Evolutionary conservation across 129 eudicot genomes (phyloP).

Genomic region (Arctium minus): DNA sequence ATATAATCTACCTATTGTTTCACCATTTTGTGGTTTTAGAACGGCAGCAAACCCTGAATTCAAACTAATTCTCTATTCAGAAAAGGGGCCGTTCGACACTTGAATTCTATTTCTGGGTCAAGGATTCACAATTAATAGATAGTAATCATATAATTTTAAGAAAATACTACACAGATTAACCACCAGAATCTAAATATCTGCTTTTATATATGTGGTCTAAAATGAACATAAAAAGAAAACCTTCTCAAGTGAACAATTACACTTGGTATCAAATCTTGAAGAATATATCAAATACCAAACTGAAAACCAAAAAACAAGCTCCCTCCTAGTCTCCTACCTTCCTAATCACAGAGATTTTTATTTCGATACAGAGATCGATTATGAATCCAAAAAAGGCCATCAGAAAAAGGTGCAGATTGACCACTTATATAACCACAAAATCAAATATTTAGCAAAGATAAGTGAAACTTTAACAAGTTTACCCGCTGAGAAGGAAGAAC

Average conservation of each 20-base stretch:
- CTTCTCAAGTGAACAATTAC: not conserved
- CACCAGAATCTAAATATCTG: not conserved
- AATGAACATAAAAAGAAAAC: not conserved
- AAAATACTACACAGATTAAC: not conserved
- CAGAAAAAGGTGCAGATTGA: not conserved
- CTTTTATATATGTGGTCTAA: not conserved
- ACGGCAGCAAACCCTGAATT: not conserved
- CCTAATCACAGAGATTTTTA: too few relatives aligned
- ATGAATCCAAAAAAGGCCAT: too few relatives aligned
- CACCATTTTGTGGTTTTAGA: not conserved
- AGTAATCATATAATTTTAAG: not conserved
- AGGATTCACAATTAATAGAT: not conserved
- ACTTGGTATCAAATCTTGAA: not conserved
- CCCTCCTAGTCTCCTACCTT: not conserved
- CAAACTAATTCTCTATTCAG: not conserved
- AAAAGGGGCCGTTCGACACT: not conserved
- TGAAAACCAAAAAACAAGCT: not conserved
- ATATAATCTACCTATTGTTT: not conserved
- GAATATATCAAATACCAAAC: not conserved
- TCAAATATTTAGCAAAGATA: not conserved
- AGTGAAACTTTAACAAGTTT: not conserved
- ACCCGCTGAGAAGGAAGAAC: conserved; percentile 86
- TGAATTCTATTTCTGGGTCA: not conserved
- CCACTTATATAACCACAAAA: not conserved
- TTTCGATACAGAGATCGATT: too few relatives aligned